These are phyloP conservation scores for Daldinia bambusicola DNA, from an alignment of 495 filamentous ascomycete species.

Conservation along the genomic window DNA sequence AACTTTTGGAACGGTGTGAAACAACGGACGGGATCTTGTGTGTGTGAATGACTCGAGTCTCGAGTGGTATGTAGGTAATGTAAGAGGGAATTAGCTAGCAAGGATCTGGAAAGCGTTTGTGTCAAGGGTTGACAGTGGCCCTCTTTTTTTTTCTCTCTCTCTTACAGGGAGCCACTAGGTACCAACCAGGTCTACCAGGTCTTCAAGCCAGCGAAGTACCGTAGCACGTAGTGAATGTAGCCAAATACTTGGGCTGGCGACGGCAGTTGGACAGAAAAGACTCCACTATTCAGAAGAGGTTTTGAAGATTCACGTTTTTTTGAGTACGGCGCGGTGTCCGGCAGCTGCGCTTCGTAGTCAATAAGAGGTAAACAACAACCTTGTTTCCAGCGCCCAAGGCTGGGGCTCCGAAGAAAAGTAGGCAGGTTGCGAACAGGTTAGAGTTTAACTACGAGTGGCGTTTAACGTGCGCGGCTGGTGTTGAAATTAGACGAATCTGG, in stretches of 20 bases:
- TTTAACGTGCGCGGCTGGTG: slow-evolving; percentile 1
- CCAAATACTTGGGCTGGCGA: slow-evolving; percentile 9
- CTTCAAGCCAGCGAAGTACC: not conserved
- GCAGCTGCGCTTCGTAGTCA: slow-evolving; percentile 14
- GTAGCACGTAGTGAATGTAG: slow-evolving; percentile 29
- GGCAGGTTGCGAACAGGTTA: not conserved
- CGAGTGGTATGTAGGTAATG: slow-evolving; percentile 18
- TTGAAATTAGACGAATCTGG: not conserved
- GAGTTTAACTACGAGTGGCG: slow-evolving; percentile 3
- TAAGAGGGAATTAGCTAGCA: slow-evolving; percentile 35
- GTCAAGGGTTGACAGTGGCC: slow-evolving; percentile 21
- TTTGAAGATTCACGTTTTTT: slow-evolving; percentile 9
- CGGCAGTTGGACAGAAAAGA: slow-evolving; percentile 29
- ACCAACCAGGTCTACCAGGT: too few species aligned
- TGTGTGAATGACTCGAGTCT: slow-evolving; percentile 40
- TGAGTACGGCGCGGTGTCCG: slow-evolving; percentile 26
- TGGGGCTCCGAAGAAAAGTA: slow-evolving; percentile 23
- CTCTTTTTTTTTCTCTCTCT: slow-evolving; percentile 28
- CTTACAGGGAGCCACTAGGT: slow-evolving; percentile 28
- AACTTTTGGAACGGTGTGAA: slow-evolving; percentile 36
- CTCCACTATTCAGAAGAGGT: slow-evolving; percentile 26
- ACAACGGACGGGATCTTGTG: slow-evolving; percentile 41
- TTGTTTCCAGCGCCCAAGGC: slow-evolving; percentile 10
- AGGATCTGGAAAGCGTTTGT: slow-evolving; percentile 44
- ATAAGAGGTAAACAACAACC: slow-evolving; percentile 6